Percentiles rank a stretch among this genome's conserved stretches.
These are phyloP conservation scores for Medicago truncatula DNA, from an alignment of 306 rosid species.

Conservation along the genomic window DNA sequence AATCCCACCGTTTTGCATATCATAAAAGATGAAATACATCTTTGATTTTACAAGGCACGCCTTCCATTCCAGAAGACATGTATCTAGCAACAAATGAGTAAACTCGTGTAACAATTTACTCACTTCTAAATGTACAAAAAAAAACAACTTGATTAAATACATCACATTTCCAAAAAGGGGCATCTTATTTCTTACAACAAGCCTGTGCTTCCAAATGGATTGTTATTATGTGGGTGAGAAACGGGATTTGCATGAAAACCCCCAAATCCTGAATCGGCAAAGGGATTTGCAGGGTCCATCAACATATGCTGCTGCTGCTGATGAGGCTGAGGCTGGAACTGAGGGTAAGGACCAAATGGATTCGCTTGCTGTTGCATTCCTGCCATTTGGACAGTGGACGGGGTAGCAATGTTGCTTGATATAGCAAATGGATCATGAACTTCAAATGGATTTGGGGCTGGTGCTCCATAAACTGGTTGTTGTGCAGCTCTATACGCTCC, in stretches of 20 bases:
- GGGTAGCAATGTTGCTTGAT: slow-evolving; percentile 70
- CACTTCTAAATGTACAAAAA: slow-evolving; percentile 57
- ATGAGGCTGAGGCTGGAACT: slow-evolving; percentile 58
- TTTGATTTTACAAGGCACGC: slow-evolving; percentile 52
- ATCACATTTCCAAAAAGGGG: slow-evolving; percentile 31
- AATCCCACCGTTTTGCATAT: slow-evolving; percentile 40
- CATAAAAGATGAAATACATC: slow-evolving; percentile 52
- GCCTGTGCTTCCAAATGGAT: slow-evolving; percentile 94
- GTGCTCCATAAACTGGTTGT: slow-evolving; percentile 88
- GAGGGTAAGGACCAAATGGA: slow-evolving; percentile 88
- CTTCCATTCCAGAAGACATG: slow-evolving; percentile 48
- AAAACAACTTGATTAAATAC: slow-evolving; percentile 57
- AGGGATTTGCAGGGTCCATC: slow-evolving; percentile 86
- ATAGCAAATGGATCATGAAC: slow-evolving; percentile 86
- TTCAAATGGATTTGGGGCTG: slow-evolving; percentile 95
- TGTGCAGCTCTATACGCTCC: slow-evolving; percentile 85
- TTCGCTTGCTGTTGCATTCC: slow-evolving; percentile 73
- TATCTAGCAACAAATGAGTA: slow-evolving; percentile 49
- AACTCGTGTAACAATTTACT: slow-evolving; percentile 52
- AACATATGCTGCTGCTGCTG: slow-evolving; percentile 73
- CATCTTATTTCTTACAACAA: slow-evolving; percentile 62
- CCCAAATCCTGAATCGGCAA: slow-evolving; percentile 84
- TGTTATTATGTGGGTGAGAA: slow-evolving; percentile 73
- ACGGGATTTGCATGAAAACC: slow-evolving; percentile 61
- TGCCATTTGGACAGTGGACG: slow-evolving; percentile 75